Evolutionary conservation across 2,329 filamentous ascomycete species (phyloP).

Genomic region (Aspergillus sp.): DNA sequence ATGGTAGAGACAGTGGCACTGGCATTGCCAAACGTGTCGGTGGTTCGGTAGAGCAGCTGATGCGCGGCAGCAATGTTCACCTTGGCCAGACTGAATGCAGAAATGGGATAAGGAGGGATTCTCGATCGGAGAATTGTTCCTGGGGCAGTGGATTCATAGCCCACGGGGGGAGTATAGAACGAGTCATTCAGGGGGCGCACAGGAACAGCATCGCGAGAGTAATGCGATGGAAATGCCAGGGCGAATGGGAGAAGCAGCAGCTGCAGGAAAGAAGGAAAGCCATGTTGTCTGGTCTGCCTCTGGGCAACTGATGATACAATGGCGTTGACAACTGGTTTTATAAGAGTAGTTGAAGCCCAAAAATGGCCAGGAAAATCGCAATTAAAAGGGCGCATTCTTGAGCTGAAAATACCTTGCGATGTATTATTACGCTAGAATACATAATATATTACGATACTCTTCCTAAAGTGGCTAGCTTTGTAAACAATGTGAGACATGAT

Average conservation of each 20-base stretch:
- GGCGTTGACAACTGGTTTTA: neutral
- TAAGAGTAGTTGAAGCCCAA: too few species aligned
- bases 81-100: slow-evolving; percentile 13
- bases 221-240: neutral
- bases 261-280: neutral
- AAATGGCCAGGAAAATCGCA: too few species aligned
- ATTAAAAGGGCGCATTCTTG: too few species aligned
- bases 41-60: slow-evolving; percentile 40
- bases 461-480: too few species aligned
- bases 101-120: slow-evolving; percentile 17
- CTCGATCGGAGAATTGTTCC: slow-evolving; percentile 24
- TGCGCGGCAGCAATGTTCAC: slow-evolving; percentile 19
- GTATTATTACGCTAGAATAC: too few species aligned
- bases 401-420: too few species aligned
- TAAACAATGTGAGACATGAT: too few species aligned
- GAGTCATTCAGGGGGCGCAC: slow-evolving; percentile 19
- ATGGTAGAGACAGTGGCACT: slow-evolving; percentile 37
- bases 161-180: slow-evolving; percentile 23
- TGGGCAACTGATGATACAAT: neutral
- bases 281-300: neutral
- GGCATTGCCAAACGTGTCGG: slow-evolving; percentile 30
- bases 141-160: slow-evolving; percentile 18
- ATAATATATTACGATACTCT: too few species aligned
- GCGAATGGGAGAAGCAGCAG: slow-evolving; percentile 2
- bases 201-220: slow-evolving; percentile 2